A percentile compares a stretch with the other conserved stretches of the same genome.
phyloP scores from a whole-genome alignment of 1,284 basidiomycete genomes.

The Tremellales sp. region DNA sequence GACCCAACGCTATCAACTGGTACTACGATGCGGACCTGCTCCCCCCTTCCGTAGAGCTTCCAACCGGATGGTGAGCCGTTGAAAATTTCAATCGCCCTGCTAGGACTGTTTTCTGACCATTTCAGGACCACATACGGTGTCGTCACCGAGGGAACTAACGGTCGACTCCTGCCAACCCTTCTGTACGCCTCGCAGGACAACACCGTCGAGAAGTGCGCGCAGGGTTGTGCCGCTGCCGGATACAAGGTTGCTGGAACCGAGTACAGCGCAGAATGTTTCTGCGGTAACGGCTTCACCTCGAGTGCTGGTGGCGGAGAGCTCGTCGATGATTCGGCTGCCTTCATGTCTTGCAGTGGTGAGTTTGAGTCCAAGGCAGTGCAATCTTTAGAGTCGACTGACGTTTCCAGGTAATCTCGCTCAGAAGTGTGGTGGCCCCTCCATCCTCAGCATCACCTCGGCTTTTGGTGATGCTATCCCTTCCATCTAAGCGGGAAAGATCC shows the following conservation, averaged over 20 bases:
- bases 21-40: conserved; percentile 11
- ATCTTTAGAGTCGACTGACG: background rate
- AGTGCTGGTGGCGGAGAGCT: conserved; percentile 13
- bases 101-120: too few relatives aligned
- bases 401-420: background rate
- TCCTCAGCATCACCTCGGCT: conserved; percentile 11
- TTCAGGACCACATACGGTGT: conserved; percentile 21
- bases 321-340: conserved; percentile 8
- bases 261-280: conserved; percentile 22
- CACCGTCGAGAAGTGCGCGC: conserved; percentile 21
- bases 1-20: conserved; percentile 21
- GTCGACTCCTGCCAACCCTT: conserved; percentile 21
- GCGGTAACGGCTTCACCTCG: conserved; percentile 14
- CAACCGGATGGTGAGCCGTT: conserved; percentile 28
- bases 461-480: conserved; percentile 10
- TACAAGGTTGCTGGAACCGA: conserved; percentile 20
- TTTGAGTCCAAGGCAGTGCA: too few relatives aligned
- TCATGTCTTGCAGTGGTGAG: conserved; percentile 15
- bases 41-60: conserved; percentile 11
- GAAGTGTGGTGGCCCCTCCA: conserved; percentile 7
- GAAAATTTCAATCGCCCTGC: conserved; percentile 7
- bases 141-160: conserved; percentile 18
- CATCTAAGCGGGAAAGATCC: too few relatives aligned
- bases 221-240: conserved; percentile 14
- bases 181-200: conserved; percentile 12